A percentile compares a stretch with the other conserved stretches of the same genome.
Evolutionary conservation across 2,329 filamentous ascomycete genomes (phyloP).

Genomic region (Ceratocystis papillata): DNA sequence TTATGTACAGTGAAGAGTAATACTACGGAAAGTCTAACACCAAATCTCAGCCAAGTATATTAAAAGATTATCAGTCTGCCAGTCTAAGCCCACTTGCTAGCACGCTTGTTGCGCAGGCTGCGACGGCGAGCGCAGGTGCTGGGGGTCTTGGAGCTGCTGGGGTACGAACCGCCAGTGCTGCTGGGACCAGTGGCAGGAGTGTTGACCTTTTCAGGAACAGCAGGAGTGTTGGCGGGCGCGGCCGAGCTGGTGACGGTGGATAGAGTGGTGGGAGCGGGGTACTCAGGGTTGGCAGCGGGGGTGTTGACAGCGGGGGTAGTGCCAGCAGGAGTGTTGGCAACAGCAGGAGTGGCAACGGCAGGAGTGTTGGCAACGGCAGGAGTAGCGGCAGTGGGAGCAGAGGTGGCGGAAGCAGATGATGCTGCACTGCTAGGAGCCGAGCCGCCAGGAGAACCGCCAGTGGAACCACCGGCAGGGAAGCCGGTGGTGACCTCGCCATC

Average conservation of each 20-base stretch:
- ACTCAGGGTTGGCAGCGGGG: background rate
- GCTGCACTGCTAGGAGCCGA: constrained; percentile 11
- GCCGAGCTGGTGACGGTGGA: constrained; percentile 14
- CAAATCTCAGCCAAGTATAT: background rate
- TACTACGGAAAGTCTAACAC: background rate
- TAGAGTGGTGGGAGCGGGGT: constrained; percentile 16
- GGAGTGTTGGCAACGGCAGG: background rate
- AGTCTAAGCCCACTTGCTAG: constrained; percentile 2
- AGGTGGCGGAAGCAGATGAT: background rate
- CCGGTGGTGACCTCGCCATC: constrained; percentile 30
- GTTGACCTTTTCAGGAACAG: background rate
- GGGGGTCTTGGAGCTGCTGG: constrained; percentile 11
- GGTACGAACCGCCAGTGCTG: constrained; percentile 6
- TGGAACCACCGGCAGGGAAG: constrained; percentile 23
- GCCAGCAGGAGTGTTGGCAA: background rate
- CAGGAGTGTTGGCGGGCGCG: constrained; percentile 13
- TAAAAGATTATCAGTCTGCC: background rate
- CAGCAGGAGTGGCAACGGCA: background rate
- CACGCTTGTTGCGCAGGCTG: constrained; percentile 14
- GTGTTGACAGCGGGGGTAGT: no score
- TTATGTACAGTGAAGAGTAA: constrained; percentile 10
- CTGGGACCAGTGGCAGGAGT: constrained; percentile 5
- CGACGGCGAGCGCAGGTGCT: constrained; percentile 18
- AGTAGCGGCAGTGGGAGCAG: background rate
- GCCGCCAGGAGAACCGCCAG: constrained; percentile 11